Evolutionary conservation across 2,329 filamentous ascomycete genomes (phyloP), one percentile per base, ranked within the genome.

Genomic region (Penicillium sp.): DNA sequence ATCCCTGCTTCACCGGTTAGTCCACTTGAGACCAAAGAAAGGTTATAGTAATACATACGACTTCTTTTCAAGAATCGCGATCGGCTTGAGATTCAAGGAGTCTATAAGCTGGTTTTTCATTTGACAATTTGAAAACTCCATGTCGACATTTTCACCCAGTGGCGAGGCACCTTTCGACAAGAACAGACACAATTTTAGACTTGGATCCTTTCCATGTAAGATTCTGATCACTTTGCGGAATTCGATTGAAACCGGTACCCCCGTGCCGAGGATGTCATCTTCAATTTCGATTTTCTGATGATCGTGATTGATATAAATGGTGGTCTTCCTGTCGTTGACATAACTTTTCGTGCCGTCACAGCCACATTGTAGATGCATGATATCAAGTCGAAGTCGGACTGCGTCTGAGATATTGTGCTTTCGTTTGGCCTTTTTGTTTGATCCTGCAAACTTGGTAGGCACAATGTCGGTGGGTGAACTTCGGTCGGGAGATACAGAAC

Each of bases 391-490:
- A 14, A 42, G 50, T 49, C 45, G 35, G 3, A 37, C 43, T 39
- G 21, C 21, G 44, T 53, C 10, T 53, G 25, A 51, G 58, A 47
- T 33, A 33, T 46, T 56, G 61, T 45, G 14, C 37, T 42, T 59
- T 63, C 23, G 65, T 66, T 6, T 51, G 50, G 7, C 50, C 53
- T 47, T 64, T 53, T 8, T 44, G 37, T n/a, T 64, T 57, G 62
- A 59, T 6, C 54, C 44, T 3, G 55, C 53, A 47, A 76, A 74
- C 7, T 63, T 52, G 4, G 72, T 72, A 1, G 65, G 67, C 19
- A 55, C 64, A 50, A 76, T 74, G 58, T 76, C 69, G n/a, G 68
- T 66, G 4, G 70, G 67, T 6, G 72, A 74, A 9, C 65, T 57
- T 31, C 59, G 64, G 43, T 45, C 48, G 16, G 47, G 47, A 26